Evolutionary conservation across 192 early-diverging fungal species (phyloP).

Genomic region (Gigaspora rosea): DNA sequence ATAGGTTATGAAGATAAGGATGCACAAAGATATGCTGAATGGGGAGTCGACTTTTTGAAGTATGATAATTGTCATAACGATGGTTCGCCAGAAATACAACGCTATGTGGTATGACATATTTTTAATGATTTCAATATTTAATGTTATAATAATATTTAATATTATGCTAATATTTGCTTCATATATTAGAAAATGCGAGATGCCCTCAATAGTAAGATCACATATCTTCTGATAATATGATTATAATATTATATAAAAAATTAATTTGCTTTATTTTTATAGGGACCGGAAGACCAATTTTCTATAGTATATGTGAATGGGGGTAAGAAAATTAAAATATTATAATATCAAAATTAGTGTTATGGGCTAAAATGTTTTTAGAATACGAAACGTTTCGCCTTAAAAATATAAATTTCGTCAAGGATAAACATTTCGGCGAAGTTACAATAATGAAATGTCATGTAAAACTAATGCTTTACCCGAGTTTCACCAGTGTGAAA

Average conservation of each 20-base stretch:
- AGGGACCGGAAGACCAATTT: constrained; percentile 47
- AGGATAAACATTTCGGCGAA: too few relatives aligned
- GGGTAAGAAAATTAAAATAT: constrained; percentile 34
- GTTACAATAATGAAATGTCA: too few relatives aligned
- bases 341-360: too few relatives aligned
- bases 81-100: constrained; percentile 34
- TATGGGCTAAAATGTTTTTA: too few relatives aligned
- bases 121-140: neutral
- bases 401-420: too few relatives aligned
- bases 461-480: too few relatives aligned
- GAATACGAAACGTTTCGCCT: too few relatives aligned
- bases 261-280: neutral
- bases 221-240: neutral
- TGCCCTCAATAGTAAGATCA: constrained; percentile 41
- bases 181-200: constrained; percentile 25
- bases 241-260: too few relatives aligned
- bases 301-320: constrained; percentile 54
- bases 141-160: neutral
- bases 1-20: constrained; percentile 50
- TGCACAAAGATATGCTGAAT: constrained; percentile 49
- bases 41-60: constrained; percentile 66
- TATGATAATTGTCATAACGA: constrained; percentile 61
- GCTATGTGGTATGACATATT: constrained; percentile 40
- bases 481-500: too few relatives aligned
- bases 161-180: neutral